These are phyloP conservation scores for Phallus indusiatus DNA, from an alignment of 768 basidiomycete genomes.

Conservation along the genomic window DNA sequence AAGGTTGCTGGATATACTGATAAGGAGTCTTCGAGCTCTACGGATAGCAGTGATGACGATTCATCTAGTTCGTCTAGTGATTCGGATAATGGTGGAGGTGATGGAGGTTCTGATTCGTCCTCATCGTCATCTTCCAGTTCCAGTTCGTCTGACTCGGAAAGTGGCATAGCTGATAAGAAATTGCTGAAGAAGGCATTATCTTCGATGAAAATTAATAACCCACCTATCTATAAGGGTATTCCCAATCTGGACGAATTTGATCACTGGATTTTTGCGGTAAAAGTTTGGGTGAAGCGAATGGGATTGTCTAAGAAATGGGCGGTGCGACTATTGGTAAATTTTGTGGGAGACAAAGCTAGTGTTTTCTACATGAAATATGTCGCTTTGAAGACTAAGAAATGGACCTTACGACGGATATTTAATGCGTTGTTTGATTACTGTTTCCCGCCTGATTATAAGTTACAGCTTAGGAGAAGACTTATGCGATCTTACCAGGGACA, in stretches of 20 bases:
- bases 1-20: too few relatives aligned
- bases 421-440: background rate
- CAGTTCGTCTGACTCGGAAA: too few relatives aligned
- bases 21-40: background rate
- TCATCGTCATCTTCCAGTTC: too few relatives aligned
- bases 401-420: background rate
- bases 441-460: background rate
- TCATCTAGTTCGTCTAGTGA: background rate
- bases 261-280: background rate
- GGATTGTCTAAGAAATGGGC: background rate
- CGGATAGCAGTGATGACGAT: background rate
- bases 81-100: too few relatives aligned
- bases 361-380: background rate
- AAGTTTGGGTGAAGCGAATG: background rate
- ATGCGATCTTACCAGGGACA: background rate
- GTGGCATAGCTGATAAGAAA: too few relatives aligned
- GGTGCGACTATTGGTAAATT: background rate
- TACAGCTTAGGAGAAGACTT: background rate
- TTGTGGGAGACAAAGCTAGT: background rate
- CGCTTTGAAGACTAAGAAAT: background rate
- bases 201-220: background rate
- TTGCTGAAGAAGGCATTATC: background rate
- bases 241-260: background rate
- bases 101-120: too few relatives aligned
- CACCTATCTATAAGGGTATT: background rate